Evolutionary conservation across 495 filamentous ascomycete genomes (phyloP).

Genomic region (Tuber borchii): DNA sequence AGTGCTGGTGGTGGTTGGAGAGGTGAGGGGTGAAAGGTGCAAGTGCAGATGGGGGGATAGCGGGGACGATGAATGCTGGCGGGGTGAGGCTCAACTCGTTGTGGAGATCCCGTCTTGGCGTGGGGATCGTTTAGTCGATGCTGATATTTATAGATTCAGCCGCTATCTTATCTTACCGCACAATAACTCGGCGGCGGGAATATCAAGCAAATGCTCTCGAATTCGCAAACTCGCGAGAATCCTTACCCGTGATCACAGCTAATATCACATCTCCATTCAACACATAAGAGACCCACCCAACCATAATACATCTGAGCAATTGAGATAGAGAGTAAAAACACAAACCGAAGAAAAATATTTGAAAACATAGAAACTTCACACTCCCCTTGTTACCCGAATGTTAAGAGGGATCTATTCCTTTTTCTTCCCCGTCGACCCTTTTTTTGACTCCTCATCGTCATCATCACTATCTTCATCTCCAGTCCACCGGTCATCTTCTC

Average conservation of each 20-base stretch:
- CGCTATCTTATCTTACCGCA: neutral
- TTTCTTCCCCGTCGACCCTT: conserved; percentile 34
- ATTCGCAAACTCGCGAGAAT: neutral
- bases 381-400: neutral
- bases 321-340: neutral
- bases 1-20: neutral
- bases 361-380: neutral
- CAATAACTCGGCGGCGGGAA: neutral
- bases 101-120: neutral
- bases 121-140: neutral
- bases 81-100: conserved; percentile 20
- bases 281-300: neutral
- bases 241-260: neutral
- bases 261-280: neutral
- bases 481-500: conserved; percentile 40
- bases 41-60: neutral
- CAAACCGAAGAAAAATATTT: neutral
- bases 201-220: neutral
- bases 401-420: conserved; percentile 16
- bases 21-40: neutral
- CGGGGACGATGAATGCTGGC: neutral
- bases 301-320: neutral
- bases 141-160: neutral
- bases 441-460: conserved; percentile 35
- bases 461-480: conserved; percentile 31